Base-by-base conservation (phyloP, 1,139 yeast species). In the Debaryomycetaceae sp. region DNA sequence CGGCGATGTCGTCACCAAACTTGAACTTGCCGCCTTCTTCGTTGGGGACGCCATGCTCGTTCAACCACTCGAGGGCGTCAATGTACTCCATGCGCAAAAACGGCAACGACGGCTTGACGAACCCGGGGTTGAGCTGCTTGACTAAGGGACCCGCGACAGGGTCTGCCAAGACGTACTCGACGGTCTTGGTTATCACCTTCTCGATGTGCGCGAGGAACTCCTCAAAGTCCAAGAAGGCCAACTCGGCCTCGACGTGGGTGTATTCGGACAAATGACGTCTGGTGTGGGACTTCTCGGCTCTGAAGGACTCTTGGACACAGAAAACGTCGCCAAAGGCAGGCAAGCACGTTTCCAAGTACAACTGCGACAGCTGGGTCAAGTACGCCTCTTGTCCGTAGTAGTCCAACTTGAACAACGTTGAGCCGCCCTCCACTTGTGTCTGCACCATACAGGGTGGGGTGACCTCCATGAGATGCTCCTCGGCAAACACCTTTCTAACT, bases 401-500 rank as follows among this genome's bases (percentile, higher is more conserved):
- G 57, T 85, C 83, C 70, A 93, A 70, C 49, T 82, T 79, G 69
- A 93, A 93, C 54, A 93, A 72, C 12, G 98, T 93, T 20, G 96
- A 83, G 34, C 99, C 99, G 58, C 99, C 98, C 68, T 93, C 99
- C 38, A 93, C 99, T 68, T 91, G 97, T 27, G 96, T 89, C 66
- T 93, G 98, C 37, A 93, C 99, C 97, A 93, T 89, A 65, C 97
- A 89, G 51, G 99, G 99, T 30, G 98, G 97, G 23, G 97, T 91
- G 38, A 93, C 96, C 69, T 93, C 99, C 28, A 78, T 65, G 36
- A 88, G 55, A 25, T 78, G 75, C 63, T 83, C 89, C 49, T 86
- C 93, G 20, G 59, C 67, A 53, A 73, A 89, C 38, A 83, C 83
- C 45, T 76, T 71, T 66, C 99, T 79, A 48, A 93, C 65, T 21